Percentiles rank a stretch among this genome's conserved stretches.
These are phyloP conservation scores for Starmerella cellae DNA, from an alignment of 805 yeast species.

Conservation along the genomic window DNA sequence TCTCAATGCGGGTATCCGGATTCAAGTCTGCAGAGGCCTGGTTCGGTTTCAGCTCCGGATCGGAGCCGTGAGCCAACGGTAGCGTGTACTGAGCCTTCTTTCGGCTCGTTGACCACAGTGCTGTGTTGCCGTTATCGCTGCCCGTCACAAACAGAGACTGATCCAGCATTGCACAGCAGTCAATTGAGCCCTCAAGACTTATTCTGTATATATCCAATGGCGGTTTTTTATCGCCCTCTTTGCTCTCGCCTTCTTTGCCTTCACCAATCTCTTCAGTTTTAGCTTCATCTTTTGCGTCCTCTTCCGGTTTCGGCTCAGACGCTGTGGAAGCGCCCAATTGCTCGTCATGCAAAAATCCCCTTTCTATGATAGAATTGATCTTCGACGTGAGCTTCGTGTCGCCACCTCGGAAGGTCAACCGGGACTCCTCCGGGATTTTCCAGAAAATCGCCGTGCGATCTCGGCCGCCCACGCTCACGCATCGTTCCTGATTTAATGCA, in stretches of 20 bases:
- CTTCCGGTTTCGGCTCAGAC: too few relatives aligned
- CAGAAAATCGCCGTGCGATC: constrained; percentile 92
- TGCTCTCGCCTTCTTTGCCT: neutral
- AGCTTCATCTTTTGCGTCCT: neutral
- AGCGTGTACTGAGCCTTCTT: constrained; percentile 69
- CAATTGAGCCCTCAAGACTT: constrained; percentile 67
- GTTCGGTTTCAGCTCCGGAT: constrained; percentile 36
- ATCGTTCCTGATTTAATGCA: constrained; percentile 73
- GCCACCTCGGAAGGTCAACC: constrained; percentile 87
- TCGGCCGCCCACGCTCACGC: constrained; percentile 90
- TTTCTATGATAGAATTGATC: neutral
- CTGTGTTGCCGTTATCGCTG: constrained; percentile 79
- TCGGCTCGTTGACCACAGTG: constrained; percentile 82
- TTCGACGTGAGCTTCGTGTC: constrained; percentile 34
- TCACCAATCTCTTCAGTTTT: neutral
- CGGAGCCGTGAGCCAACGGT: constrained; percentile 66
- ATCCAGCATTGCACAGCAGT: constrained; percentile 80
- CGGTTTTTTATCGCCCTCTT: constrained; percentile 2
- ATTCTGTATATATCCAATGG: constrained; percentile 6
- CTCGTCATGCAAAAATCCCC: too few relatives aligned
- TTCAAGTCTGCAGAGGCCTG: constrained; percentile 41
- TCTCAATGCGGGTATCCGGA: constrained; percentile 16
- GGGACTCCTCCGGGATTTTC: constrained; percentile 92
- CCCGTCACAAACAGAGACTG: constrained; percentile 90
- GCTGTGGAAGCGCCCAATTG: neutral